A percentile compares a stretch with the other conserved stretches of the same genome.
phyloP scores from a whole-genome alignment of 208 protist genomes.

The Wallacemonas collosoma region DNA sequence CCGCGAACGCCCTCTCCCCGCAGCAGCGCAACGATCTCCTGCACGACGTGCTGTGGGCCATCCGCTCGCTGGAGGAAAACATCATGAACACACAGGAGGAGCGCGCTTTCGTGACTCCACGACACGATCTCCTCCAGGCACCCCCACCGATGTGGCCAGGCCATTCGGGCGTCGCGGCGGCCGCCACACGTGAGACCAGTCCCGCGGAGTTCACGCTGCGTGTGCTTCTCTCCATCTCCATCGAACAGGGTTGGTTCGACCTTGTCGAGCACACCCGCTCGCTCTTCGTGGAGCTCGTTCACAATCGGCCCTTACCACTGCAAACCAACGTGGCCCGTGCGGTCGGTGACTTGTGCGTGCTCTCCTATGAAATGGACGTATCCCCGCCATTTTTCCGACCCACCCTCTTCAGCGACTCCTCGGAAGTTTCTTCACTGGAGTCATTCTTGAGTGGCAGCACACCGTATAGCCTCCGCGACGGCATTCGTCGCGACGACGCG shows the following conservation, averaged over 20 bases:
- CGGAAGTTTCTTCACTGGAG: not conserved
- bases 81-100: slow-evolving; percentile 54
- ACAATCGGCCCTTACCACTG: slow-evolving; percentile 35
- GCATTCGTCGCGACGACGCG: not conserved
- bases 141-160: slow-evolving; percentile 10
- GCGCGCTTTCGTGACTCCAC: slow-evolving; percentile 39
- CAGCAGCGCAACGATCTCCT: slow-evolving; percentile 36
- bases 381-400: not conserved
- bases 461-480: not conserved
- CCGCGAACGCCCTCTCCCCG: slow-evolving; percentile 14
- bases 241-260: slow-evolving; percentile 65
- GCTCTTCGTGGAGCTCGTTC: slow-evolving; percentile 51
- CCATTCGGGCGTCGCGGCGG: slow-evolving; percentile 3
- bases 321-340: slow-evolving; percentile 54
- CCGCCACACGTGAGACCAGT: slow-evolving; percentile 14
- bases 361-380: slow-evolving; percentile 53
- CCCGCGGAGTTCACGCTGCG: slow-evolving; percentile 60
- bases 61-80: slow-evolving; percentile 39
- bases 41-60: slow-evolving; percentile 36
- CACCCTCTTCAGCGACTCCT: too few relatives aligned
- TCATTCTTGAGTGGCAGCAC: not conserved
- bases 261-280: slow-evolving; percentile 48
- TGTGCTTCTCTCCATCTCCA: slow-evolving; percentile 45
- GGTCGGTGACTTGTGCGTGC: slow-evolving; percentile 51
- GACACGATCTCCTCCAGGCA: slow-evolving; percentile 15